Conservation (phyloP, 2,329 filamentous ascomycete genomes). For the Orbilia brochopaga region DNA sequence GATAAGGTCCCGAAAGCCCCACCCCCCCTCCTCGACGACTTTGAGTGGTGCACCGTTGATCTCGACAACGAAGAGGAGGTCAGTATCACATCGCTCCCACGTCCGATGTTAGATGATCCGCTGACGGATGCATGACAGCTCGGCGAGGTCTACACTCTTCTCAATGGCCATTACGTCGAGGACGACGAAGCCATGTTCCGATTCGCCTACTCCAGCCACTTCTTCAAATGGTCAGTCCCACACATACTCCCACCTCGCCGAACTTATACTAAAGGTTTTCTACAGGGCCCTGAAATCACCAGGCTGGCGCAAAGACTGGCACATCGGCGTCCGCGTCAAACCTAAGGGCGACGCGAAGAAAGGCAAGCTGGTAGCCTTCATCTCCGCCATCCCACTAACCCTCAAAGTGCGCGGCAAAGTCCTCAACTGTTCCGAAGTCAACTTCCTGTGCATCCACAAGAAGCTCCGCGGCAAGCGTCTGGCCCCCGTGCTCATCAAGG, state of each 20-base stretch:
- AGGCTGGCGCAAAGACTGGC: constrained; percentile 92
- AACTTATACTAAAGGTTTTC: constrained; percentile 50
- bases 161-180: constrained; percentile 95
- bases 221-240: constrained; percentile 77
- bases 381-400: constrained; percentile 86
- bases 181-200: constrained; percentile 97
- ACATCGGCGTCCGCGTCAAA: constrained; percentile 86
- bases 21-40: constrained; percentile 75
- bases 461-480: constrained; percentile 93
- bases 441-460: constrained; percentile 98
- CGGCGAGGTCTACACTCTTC: constrained; percentile 86
- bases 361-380: constrained; percentile 89
- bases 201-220: constrained; percentile 90
- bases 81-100: not conserved
- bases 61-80: constrained; percentile 73
- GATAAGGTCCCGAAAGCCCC: constrained; percentile 81
- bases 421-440: constrained; percentile 86
- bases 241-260: not conserved
- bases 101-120: not conserved
- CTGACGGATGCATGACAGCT: constrained; percentile 62
- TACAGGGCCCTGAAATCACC: constrained; percentile 88
- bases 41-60: constrained; percentile 94
- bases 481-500: constrained; percentile 93
- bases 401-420: constrained; percentile 78
- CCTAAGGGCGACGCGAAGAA: constrained; percentile 62